A percentile compares a stretch with the other conserved stretches of the same genome.
Evolutionary conservation across 148 eudicot genomes (phyloP).

Genomic region (Rhododendron vialii): DNA sequence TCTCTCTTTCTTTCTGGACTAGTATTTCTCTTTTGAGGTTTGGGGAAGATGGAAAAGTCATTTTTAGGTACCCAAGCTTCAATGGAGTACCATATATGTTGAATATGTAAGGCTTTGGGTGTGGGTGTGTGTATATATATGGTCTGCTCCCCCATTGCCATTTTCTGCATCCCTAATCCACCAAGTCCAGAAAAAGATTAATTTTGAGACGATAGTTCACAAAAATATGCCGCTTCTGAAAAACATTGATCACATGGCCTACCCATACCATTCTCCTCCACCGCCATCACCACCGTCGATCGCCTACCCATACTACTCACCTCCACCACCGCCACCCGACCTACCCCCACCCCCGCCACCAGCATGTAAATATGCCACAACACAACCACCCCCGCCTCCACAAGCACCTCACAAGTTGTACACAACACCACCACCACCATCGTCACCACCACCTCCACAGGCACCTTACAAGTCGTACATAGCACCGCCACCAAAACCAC

Average conservation of each 20-base stretch:
- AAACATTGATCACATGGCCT: conserved; percentile 1
- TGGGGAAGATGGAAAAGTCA: too few relatives aligned
- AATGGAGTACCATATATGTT: too few relatives aligned
- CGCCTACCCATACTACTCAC: conserved; percentile 28
- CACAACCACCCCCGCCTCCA: background rate
- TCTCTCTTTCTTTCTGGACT: too few relatives aligned
- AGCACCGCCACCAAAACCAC: background rate
- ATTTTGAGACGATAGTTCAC: background rate
- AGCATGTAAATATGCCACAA: background rate
- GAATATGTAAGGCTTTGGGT: background rate
- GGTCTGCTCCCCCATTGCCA: background rate
- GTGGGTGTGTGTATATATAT: background rate
- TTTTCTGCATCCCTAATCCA: background rate
- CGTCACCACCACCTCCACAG: background rate
- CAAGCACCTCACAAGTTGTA: background rate
- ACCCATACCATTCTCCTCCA: conserved; percentile 34
- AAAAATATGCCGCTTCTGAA: background rate
- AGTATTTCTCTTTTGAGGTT: too few relatives aligned
- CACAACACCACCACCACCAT: background rate
- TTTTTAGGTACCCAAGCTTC: too few relatives aligned
- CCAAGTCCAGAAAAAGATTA: background rate
- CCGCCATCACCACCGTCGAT: conserved; percentile 20
- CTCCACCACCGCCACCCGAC: conserved; percentile 18
- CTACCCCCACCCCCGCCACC: background rate
- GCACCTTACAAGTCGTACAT: background rate